These are phyloP conservation scores for Alloteropsis semialata DNA, from an alignment of 176 grass and related monocot species.

Conservation along the genomic window DNA sequence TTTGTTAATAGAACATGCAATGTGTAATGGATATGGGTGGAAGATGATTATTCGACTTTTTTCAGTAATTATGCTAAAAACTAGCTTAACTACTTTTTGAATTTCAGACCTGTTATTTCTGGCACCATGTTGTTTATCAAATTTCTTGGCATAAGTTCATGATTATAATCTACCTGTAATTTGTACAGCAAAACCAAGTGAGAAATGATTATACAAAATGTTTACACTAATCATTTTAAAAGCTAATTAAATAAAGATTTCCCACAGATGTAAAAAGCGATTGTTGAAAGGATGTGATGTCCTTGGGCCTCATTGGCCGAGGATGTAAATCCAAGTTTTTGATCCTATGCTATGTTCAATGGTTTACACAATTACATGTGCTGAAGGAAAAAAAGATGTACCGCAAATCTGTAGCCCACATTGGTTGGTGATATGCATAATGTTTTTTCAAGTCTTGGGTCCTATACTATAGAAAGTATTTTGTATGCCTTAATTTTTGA, in stretches of 20 bases:
- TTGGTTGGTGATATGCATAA: background rate
- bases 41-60: conserved; percentile 11
- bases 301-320: background rate
- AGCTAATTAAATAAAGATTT: background rate
- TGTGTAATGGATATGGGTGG: background rate
- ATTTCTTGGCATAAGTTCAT: background rate
- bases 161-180: background rate
- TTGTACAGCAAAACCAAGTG: background rate
- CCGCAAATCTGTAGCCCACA: background rate
- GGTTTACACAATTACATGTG: background rate
- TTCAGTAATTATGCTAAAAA: background rate
- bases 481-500: background rate
- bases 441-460: background rate
- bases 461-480: background rate
- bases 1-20: background rate
- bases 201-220: background rate
- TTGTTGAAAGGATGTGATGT: background rate
- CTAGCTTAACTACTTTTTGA: background rate
- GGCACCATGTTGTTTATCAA: background rate
- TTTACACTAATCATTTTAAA: background rate
- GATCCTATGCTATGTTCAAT: background rate
- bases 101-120: background rate
- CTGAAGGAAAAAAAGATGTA: background rate
- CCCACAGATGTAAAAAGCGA: background rate
- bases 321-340: background rate